Evolutionary conservation across 768 basidiomycete genomes (phyloP), one percentile per base, ranked within the genome.

Genomic region (Pisolithus tinctorius): DNA sequence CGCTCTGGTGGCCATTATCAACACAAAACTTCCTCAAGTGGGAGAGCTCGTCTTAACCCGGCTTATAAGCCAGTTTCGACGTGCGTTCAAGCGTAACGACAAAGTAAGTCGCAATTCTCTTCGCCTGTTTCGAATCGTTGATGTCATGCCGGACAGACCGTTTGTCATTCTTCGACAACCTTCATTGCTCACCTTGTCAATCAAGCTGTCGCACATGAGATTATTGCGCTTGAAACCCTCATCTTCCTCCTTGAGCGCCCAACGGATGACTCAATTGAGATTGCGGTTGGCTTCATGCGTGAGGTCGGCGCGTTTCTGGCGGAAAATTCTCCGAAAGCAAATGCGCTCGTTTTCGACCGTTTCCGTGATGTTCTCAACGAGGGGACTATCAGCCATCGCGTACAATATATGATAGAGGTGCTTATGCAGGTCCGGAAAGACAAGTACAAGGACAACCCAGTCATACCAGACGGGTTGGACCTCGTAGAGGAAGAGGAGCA

Each of bases 321-420:
- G 0, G 95, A 98, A 74, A 89, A 92, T 64, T 87, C 90, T 2
- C 92, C 95, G 25, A 94, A 94, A 66, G 93, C 91, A 56, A 96
- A 92, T 61, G 87, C 90, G n/a, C 84, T 84, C 36, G 86, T 96
- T 34, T 98, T 85, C 64, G 96, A 98, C 67, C 88, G 94, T 23
- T 97, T 98, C 82, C 86, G 96, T 43, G 91, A 92, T 1, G 93
- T 97, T 8, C 74, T 99, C 31, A 96, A 98, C 68, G 96, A 98
- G 67, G 93, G 93, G 25, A 74, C 79, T 41, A 95, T 99, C 68
- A 93, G 90, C 62, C 93, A 98, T 60, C 83, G 96, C 59, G 91
- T 95, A 27, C 96, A 98, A 65, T 99, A 97, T 71, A 97, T 97
- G 96, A 92, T 99, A 59, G 96, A 98, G 71, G 96, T 98, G 3